phyloP scores from a whole-genome alignment of 73 alveolate genomes.

The Tetrahymena elliotti region DNA sequence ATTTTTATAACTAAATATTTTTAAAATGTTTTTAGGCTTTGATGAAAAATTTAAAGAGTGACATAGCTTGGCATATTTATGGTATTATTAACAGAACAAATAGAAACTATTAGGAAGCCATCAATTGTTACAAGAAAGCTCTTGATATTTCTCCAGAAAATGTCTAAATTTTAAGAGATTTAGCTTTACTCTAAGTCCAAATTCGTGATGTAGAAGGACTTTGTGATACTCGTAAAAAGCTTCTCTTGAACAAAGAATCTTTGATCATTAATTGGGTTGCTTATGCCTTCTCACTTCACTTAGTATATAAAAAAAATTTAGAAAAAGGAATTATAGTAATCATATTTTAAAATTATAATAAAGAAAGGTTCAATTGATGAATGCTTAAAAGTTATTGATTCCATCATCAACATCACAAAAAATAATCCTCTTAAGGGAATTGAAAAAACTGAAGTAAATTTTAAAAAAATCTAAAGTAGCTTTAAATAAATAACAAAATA shows the following conservation, averaged over 20 bases:
- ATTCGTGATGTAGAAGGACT: conserved; percentile 78
- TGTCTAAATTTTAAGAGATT: conserved; percentile 72
- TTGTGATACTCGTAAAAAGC: conserved; percentile 58
- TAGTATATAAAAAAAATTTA: conserved; percentile 20
- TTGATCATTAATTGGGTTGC: conserved; percentile 72
- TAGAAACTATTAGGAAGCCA: conserved; percentile 82
- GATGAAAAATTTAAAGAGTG: conserved; percentile 50
- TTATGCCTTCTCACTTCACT: conserved; percentile 64
- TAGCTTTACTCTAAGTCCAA: conserved; percentile 69
- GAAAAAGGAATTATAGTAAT: conserved; percentile 43
- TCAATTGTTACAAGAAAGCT: conserved; percentile 69
- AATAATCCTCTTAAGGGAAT: conserved; percentile 2
- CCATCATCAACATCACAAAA: neutral
- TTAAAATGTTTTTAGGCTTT: conserved; percentile 20
- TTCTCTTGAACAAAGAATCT: conserved; percentile 57
- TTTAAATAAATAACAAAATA: neutral
- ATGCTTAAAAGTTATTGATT: conserved; percentile 37
- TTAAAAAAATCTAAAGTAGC: neutral
- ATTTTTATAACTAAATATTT: neutral
- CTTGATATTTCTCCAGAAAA: conserved; percentile 74
- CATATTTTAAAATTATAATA: conserved; percentile 5
- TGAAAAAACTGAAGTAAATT: neutral
- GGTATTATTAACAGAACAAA: conserved; percentile 83
- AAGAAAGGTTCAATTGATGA: conserved; percentile 47
- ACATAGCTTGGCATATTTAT: conserved; percentile 91